phyloP scores from a whole-genome alignment of 352 stramenopile species.

The Globisporangium orthogonon region DNA sequence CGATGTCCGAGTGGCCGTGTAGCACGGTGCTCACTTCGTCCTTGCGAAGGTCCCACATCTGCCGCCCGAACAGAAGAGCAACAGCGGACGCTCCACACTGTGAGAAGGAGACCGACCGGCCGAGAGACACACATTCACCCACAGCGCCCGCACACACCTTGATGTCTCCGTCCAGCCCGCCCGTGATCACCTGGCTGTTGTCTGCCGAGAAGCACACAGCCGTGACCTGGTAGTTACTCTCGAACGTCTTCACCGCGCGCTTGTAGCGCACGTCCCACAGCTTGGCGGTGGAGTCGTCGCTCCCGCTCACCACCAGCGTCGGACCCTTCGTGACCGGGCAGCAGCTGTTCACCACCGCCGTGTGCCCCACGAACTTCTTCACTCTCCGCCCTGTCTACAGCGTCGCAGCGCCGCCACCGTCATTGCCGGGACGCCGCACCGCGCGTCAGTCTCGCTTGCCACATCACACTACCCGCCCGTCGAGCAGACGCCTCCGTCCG shows the following conservation, averaged over 20 bases:
- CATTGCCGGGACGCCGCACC: background rate
- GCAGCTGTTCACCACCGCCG: constrained; percentile 88
- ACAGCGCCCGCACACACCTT: constrained; percentile 24
- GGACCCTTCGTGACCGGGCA: constrained; percentile 79
- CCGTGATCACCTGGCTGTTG: constrained; percentile 84
- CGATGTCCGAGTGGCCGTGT: constrained; percentile 89
- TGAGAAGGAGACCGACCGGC: no score
- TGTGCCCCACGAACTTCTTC: constrained; percentile 84
- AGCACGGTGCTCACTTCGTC: constrained; percentile 76
- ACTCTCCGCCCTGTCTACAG: constrained; percentile 69
- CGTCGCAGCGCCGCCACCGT: constrained; percentile 1
- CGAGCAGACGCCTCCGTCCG: no score
- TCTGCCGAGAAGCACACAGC: constrained; percentile 87
- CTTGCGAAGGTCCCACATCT: constrained; percentile 90
- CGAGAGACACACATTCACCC: no score
- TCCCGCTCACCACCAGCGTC: constrained; percentile 83
- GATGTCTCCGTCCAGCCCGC: constrained; percentile 92
- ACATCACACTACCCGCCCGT: no score
- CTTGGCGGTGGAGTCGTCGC: constrained; percentile 86
- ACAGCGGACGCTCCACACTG: no score
- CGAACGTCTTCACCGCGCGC: constrained; percentile 71
- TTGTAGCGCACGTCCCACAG: constrained; percentile 89
- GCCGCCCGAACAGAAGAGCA: background rate
- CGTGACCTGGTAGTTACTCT: constrained; percentile 89
- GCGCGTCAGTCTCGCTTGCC: background rate